Conservation (phyloP, 106 monocot genomes). For the Dioscorea alata region DNA sequence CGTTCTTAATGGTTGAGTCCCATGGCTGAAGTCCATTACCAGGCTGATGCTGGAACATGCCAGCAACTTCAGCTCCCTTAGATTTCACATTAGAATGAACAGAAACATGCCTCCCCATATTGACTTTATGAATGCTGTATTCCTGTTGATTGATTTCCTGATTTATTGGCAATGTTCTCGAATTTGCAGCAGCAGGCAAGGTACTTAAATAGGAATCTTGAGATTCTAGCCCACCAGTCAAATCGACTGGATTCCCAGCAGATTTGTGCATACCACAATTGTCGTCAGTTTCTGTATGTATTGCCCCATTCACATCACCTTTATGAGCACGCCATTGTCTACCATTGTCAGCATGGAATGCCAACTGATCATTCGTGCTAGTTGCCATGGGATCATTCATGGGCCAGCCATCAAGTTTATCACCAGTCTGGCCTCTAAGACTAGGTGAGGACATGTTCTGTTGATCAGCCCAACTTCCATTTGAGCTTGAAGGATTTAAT, state of each 20-base stretch:
- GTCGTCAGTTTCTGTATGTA: conserved; percentile 12
- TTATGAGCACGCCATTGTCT: conserved; percentile 13
- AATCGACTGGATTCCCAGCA: background rate
- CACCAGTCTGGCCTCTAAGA: conserved; percentile 18
- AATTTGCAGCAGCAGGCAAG: conserved; percentile 14
- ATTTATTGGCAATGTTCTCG: conserved; percentile 23
- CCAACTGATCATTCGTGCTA: conserved; percentile 1
- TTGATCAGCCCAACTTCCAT: conserved; percentile 45
- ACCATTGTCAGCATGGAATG: conserved; percentile 12
- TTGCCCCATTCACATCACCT: conserved; percentile 3
- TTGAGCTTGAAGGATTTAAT: conserved; percentile 20
- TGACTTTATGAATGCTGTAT: conserved; percentile 4
- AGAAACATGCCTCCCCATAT: conserved; percentile 19
- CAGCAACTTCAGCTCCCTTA: conserved; percentile 4
- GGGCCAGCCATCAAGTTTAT: conserved; percentile 37
- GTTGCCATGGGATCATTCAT: conserved; percentile 16
- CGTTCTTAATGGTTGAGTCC: conserved; percentile 21
- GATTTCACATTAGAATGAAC: conserved; percentile 12
- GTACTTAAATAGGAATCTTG: conserved; percentile 11
- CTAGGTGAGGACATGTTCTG: conserved; percentile 25
- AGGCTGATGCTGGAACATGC: conserved; percentile 12
- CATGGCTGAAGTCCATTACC: conserved; percentile 25
- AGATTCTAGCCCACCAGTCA: conserved; percentile 4
- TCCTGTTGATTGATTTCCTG: conserved; percentile 32
- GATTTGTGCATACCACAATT: conserved; percentile 19